A percentile compares a stretch with the other conserved stretches of the same genome.
phyloP scores from a whole-genome alignment of 768 basidiomycete genomes.

The Lepiota subincarnata region DNA sequence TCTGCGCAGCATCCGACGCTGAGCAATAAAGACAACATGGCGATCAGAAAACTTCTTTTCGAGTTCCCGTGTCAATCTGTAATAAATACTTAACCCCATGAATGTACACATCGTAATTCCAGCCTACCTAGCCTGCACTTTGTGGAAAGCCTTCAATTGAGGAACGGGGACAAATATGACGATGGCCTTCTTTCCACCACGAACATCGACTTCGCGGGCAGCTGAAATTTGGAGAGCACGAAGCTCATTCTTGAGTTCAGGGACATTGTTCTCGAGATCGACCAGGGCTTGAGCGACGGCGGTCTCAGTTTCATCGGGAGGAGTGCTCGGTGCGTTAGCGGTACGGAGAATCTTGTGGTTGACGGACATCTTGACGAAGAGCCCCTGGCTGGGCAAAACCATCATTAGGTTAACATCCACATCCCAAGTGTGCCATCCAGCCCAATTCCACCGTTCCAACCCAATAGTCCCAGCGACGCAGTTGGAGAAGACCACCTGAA shows the following conservation, averaged over 20 bases:
- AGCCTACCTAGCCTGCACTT: constrained; percentile 88
- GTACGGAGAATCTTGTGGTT: constrained; percentile 88
- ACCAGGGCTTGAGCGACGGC: constrained; percentile 92
- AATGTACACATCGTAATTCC: constrained; percentile 10
- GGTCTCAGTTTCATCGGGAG: constrained; percentile 90
- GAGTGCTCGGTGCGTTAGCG: constrained; percentile 87
- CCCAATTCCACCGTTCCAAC: constrained; percentile 25
- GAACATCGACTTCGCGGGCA: constrained; percentile 98
- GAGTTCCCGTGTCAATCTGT: constrained; percentile 93
- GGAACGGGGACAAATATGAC: constrained; percentile 98
- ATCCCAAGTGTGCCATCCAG: constrained; percentile 47
- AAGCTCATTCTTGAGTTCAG: constrained; percentile 96
- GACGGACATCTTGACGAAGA: constrained; percentile 64
- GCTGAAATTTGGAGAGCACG: constrained; percentile 95
- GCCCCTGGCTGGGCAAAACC: constrained; percentile 26
- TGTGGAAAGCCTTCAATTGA: constrained; percentile 97
- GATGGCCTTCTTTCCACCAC: constrained; percentile 99
- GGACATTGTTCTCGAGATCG: constrained; percentile 97
- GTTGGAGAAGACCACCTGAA: constrained; percentile 20
- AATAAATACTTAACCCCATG: constrained; percentile 11
- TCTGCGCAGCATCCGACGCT: constrained; percentile 97
- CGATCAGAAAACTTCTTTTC: constrained; percentile 99
- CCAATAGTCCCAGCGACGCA: constrained; percentile 18
- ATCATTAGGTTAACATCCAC: constrained; percentile 45
- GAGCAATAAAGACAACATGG: constrained; percentile 98